phyloP scores from a whole-genome alignment of 768 basidiomycete species.

The Porpolomopsis calyptriformis region DNA sequence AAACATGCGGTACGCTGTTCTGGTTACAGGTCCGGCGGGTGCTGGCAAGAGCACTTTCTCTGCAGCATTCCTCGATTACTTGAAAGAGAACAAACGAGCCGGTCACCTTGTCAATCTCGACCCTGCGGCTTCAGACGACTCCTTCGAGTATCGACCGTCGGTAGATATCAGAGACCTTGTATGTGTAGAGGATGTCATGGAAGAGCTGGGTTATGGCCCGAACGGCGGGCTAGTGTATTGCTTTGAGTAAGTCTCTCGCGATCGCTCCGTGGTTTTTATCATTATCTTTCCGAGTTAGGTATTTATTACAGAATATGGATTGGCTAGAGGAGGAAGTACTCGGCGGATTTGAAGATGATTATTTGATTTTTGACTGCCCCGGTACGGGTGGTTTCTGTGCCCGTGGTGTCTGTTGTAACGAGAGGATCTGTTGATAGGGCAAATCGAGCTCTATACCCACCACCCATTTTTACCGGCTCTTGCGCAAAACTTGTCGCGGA shows the following conservation, averaged over 20 bases:
- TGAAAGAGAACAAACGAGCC: slow-evolving; percentile 67
- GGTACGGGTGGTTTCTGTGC: slow-evolving; percentile 33
- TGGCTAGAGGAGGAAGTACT: slow-evolving; percentile 98
- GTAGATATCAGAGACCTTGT: slow-evolving; percentile 94
- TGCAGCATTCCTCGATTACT: slow-evolving; percentile 78
- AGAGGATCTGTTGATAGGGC: slow-evolving; percentile 42
- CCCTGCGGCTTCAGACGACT: slow-evolving; percentile 77
- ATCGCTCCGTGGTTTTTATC: neutral
- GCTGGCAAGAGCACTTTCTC: slow-evolving; percentile 97
- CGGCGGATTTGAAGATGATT: slow-evolving; percentile 92
- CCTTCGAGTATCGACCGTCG: slow-evolving; percentile 81
- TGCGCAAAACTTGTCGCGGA: slow-evolving; percentile 58
- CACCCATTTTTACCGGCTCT: slow-evolving; percentile 92
- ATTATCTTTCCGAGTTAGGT: slow-evolving; percentile 37
- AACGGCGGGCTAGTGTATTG: slow-evolving; percentile 97
- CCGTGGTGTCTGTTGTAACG: neutral
- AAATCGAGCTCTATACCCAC: slow-evolving; percentile 98
- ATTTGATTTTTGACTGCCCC: slow-evolving; percentile 86
- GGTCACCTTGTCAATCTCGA: slow-evolving; percentile 96
- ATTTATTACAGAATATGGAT: slow-evolving; percentile 93
- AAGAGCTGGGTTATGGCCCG: slow-evolving; percentile 87
- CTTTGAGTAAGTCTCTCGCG: slow-evolving; percentile 77
- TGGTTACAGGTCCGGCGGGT: slow-evolving; percentile 93
- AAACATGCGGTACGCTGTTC: slow-evolving; percentile 76
- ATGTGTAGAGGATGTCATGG: slow-evolving; percentile 91